Conservation (phyloP, 495 filamentous ascomycete genomes). For the Xylaria nigripes region DNA sequence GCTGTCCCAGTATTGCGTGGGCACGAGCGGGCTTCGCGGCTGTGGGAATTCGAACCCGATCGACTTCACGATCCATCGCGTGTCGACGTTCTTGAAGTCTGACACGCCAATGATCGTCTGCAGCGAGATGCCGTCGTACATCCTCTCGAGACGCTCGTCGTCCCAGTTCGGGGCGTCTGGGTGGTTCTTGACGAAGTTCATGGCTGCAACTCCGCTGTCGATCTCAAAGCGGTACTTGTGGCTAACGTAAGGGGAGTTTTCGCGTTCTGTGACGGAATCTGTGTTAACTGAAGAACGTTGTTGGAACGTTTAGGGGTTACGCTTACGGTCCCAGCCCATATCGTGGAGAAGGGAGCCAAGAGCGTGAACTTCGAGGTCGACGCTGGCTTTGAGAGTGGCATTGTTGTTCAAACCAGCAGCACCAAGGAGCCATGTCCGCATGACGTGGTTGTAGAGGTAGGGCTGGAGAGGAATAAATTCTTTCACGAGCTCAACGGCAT, state of each 20-base stretch:
- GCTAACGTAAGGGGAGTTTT: conserved; percentile 6
- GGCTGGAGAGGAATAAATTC: conserved; percentile 17
- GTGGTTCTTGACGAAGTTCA: conserved; percentile 29
- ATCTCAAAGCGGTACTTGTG: conserved; percentile 33
- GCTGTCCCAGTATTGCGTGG: conserved; percentile 24
- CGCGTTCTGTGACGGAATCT: neutral
- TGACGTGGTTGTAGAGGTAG: conserved; percentile 31
- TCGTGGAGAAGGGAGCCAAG: conserved; percentile 33
- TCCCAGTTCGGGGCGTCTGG: conserved; percentile 26
- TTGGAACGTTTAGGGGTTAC: neutral
- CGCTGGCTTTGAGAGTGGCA: conserved; percentile 10
- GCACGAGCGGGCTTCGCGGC: conserved; percentile 21
- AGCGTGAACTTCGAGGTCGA: conserved; percentile 31
- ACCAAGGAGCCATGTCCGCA: conserved; percentile 34
- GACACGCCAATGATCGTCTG: conserved; percentile 32
- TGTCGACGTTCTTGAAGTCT: conserved; percentile 33
- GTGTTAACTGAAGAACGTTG: neutral
- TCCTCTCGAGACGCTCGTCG: conserved; percentile 30
- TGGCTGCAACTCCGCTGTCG: conserved; percentile 33
- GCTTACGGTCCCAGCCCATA: conserved; percentile 24
- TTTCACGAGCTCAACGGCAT: conserved; percentile 30
- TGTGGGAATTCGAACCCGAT: conserved; percentile 35
- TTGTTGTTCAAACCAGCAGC: conserved; percentile 22
- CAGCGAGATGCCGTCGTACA: conserved; percentile 37
- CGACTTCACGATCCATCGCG: conserved; percentile 29